Evolutionary conservation across 2,329 filamentous ascomycete species (phyloP).

Genomic region (Fusarium pseudonygamai): DNA sequence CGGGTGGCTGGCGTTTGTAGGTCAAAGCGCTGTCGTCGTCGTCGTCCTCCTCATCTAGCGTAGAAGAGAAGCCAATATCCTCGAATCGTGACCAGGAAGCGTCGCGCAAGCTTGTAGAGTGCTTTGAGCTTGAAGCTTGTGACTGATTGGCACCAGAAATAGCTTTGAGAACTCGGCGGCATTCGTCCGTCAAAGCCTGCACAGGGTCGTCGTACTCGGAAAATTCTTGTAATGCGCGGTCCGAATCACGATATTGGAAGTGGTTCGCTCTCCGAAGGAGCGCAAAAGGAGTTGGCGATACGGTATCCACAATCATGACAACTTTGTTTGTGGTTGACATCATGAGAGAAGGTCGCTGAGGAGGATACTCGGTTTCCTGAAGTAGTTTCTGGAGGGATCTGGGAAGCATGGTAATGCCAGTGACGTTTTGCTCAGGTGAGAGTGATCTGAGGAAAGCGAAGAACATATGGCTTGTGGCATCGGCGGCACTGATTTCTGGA

Average conservation of each 20-base stretch:
- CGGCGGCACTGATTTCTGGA: constrained; percentile 74
- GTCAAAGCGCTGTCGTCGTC: constrained; percentile 64
- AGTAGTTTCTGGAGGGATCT: constrained; percentile 91
- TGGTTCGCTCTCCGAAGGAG: constrained; percentile 90
- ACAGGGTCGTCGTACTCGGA: constrained; percentile 91
- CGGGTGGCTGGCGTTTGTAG: constrained; percentile 52
- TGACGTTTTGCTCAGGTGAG: constrained; percentile 79
- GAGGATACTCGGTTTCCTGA: constrained; percentile 93
- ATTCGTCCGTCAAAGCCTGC: constrained; percentile 90
- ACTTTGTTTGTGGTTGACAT: constrained; percentile 87
- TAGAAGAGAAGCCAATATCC: constrained; percentile 87
- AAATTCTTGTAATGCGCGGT: constrained; percentile 84
- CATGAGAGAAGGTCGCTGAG: constrained; percentile 78
- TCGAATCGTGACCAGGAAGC: constrained; percentile 97
- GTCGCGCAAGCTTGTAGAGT: constrained; percentile 78
- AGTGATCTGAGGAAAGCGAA: constrained; percentile 95
- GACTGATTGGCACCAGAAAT: constrained; percentile 92
- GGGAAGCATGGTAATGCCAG: constrained; percentile 85
- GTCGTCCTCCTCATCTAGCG: constrained; percentile 75
- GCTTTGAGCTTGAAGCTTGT: constrained; percentile 74
- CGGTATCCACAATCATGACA: constrained; percentile 94
- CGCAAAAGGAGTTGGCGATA: constrained; percentile 94
- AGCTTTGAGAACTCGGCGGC: constrained; percentile 85
- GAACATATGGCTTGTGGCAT: constrained; percentile 96
- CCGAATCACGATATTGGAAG: constrained; percentile 93